Percentiles rank a stretch among this genome's conserved stretches.
Evolutionary conservation across 2,329 filamentous ascomycete genomes (phyloP).

Genomic region (Epichloe hybrida): DNA sequence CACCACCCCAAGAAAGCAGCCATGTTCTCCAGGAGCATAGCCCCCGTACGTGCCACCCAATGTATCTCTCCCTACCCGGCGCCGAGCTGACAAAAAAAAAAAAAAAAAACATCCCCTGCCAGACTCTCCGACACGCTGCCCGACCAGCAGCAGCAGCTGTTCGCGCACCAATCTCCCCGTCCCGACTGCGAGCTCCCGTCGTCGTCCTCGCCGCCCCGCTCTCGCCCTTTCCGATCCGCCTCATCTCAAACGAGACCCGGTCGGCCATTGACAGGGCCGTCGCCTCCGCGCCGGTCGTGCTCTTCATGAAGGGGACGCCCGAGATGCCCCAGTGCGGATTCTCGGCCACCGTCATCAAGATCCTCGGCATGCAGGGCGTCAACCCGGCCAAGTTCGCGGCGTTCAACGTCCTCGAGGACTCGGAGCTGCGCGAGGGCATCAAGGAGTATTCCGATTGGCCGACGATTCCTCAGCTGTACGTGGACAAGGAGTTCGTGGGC

Average conservation of each 20-base stretch:
- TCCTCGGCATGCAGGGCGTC: slow-evolving; percentile 86
- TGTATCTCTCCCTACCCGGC: too few species aligned
- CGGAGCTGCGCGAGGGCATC: slow-evolving; percentile 77
- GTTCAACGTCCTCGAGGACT: slow-evolving; percentile 91
- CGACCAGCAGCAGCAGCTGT: slow-evolving; percentile 10
- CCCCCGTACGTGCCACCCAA: slow-evolving; percentile 9
- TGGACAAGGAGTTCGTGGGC: slow-evolving; percentile 90
- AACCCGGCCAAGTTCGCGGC: slow-evolving; percentile 94
- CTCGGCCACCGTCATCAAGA: slow-evolving; percentile 87
- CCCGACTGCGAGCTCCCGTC: slow-evolving; percentile 13
- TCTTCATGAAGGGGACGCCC: slow-evolving; percentile 99
- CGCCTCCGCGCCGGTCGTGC: slow-evolving; percentile 73
- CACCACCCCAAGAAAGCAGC: not conserved
- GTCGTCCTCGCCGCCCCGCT: not conserved
- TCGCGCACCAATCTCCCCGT: slow-evolving; percentile 2
- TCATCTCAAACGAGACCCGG: slow-evolving; percentile 68
- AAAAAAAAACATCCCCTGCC: not conserved
- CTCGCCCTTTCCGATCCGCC: slow-evolving; percentile 37
- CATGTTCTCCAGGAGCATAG: slow-evolving; percentile 15
- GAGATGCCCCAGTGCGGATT: slow-evolving; percentile 95
- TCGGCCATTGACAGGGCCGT: slow-evolving; percentile 85
- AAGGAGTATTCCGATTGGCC: slow-evolving; percentile 99
- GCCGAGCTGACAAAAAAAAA: not conserved
- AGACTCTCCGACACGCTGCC: slow-evolving; percentile 26
- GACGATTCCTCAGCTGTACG: slow-evolving; percentile 92